Conservation (phyloP, 2,329 filamentous ascomycete species). For the Neurospora crassa region DNA sequence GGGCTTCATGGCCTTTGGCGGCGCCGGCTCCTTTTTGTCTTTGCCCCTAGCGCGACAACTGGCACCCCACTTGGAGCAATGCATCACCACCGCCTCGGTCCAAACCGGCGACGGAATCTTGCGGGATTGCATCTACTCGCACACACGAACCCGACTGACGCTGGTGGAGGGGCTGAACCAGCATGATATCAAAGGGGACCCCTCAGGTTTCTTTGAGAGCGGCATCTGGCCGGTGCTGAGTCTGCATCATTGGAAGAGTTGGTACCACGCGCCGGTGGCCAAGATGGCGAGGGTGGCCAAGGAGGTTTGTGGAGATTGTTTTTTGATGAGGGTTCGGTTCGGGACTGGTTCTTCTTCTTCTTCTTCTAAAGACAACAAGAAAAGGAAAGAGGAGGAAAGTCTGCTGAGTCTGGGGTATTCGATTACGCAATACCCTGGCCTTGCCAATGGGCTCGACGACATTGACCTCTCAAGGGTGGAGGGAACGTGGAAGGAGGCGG, state of each 20-base stretch:
- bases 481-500: conserved; percentile 41
- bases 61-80: conserved; percentile 36
- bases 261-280: conserved; percentile 42
- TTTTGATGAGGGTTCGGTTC: conserved; percentile 46
- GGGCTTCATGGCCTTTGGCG: conserved; percentile 52
- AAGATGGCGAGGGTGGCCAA: conserved; percentile 36
- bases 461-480: conserved; percentile 39
- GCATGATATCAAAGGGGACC: conserved; percentile 45
- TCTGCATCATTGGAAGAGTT: conserved; percentile 55
- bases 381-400: conserved; percentile 12
- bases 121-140: conserved; percentile 45
- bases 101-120: conserved; percentile 45
- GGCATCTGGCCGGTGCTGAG: conserved; percentile 40
- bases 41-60: conserved; percentile 40
- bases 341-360: conserved; percentile 10
- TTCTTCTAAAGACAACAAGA: conserved; percentile 1
- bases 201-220: conserved; percentile 51
- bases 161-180: conserved; percentile 46
- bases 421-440: conserved; percentile 35
- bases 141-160: conserved; percentile 44
- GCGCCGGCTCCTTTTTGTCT: conserved; percentile 50
- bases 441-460: conserved; percentile 19
- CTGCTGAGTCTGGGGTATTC: conserved; percentile 52
- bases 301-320: conserved; percentile 46
- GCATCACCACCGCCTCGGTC: conserved; percentile 32